A percentile compares a stretch with the other conserved stretches of the same genome.
Evolutionary conservation across 1,284 basidiomycete species (phyloP).

Genomic region (Sanghuangporus weigelae): DNA sequence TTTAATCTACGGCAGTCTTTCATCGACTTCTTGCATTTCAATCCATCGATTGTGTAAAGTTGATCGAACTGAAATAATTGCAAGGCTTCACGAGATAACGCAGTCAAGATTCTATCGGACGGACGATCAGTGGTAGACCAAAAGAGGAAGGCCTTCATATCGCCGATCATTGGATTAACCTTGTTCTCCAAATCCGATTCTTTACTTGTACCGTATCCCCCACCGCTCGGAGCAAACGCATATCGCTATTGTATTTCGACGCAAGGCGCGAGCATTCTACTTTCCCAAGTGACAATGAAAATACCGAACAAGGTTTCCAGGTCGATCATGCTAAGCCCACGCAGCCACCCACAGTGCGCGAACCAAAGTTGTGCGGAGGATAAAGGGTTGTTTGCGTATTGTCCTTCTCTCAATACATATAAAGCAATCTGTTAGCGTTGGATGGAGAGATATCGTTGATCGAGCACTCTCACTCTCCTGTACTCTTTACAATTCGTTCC

Average conservation of each 20-base stretch:
- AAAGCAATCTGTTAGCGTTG: not conserved
- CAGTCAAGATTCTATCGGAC: no score
- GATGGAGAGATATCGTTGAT: slow-evolving; percentile 7
- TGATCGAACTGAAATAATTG: no score
- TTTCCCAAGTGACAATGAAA: not conserved
- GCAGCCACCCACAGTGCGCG: not conserved
- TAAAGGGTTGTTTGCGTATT: not conserved
- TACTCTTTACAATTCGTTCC: not conserved
- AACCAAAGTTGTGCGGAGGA: not conserved
- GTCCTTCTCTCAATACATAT: not conserved
- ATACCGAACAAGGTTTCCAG: not conserved
- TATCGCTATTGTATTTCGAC: not conserved
- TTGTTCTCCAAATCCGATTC: not conserved
- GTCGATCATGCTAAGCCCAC: not conserved
- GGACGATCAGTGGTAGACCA: no score
- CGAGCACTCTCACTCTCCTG: not conserved
- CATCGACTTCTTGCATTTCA: no score
- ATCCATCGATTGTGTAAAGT: no score
- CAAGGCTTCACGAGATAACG: no score
- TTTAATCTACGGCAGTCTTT: no score
- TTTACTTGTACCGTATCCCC: not conserved
- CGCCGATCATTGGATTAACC: not conserved
- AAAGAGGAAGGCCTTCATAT: not conserved
- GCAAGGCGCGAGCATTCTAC: not conserved
- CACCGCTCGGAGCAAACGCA: not conserved